A percentile compares a stretch with the other conserved stretches of the same genome.
Evolutionary conservation across 257 asterid genomes (phyloP).

Genomic region (Voacanga thouarsii): DNA sequence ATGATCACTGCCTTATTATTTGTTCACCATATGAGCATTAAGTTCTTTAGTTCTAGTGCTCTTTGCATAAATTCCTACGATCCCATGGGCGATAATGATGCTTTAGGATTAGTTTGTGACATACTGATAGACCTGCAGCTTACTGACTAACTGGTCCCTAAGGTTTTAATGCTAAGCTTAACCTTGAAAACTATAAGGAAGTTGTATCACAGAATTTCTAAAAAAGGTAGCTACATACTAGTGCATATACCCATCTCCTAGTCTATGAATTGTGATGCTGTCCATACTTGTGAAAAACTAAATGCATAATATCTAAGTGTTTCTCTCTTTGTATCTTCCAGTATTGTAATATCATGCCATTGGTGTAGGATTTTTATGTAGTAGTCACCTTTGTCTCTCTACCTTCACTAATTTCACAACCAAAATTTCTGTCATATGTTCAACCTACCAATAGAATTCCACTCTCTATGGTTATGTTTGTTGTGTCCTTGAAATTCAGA

Average conservation of each 20-base stretch:
- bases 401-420: background rate
- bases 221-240: background rate
- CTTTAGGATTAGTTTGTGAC: background rate
- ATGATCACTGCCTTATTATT: background rate
- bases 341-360: background rate
- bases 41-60: background rate
- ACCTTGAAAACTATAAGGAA: background rate
- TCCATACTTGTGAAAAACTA: background rate
- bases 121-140: background rate
- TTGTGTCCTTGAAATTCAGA: too few relatives aligned
- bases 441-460: background rate
- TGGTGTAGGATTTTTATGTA: background rate
- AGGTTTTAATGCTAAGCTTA: background rate
- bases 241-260: background rate
- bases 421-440: background rate
- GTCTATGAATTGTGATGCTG: background rate
- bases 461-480: background rate
- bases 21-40: background rate
- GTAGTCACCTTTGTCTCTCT: background rate
- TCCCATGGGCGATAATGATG: background rate
- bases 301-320: background rate
- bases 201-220: background rate
- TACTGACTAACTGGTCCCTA: background rate
- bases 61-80: background rate
- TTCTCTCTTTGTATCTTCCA: background rate